These are phyloP conservation scores for Papiliotrema nemorosa DNA, from an alignment of 1,284 basidiomycete species.

Conservation along the genomic window DNA sequence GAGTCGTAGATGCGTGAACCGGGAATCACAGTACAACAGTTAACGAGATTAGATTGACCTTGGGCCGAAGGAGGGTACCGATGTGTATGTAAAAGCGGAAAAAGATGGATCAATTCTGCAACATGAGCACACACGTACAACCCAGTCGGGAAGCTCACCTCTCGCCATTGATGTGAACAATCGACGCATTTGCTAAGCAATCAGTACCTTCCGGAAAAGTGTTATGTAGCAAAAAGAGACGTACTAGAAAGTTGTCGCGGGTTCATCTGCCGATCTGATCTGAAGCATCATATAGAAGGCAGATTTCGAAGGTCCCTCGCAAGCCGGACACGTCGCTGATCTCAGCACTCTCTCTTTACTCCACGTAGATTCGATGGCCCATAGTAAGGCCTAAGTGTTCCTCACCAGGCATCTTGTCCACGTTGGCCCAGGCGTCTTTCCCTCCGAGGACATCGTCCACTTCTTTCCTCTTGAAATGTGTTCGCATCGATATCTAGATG, in stretches of 20 bases:
- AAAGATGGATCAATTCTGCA: no score
- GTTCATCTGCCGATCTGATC: slow-evolving; percentile 93
- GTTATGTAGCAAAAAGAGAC: slow-evolving; percentile 9
- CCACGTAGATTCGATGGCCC: no score
- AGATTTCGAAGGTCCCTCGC: slow-evolving; percentile 64
- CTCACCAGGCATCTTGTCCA: slow-evolving; percentile 78
- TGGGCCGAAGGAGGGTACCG: no score
- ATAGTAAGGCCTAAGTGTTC: no score
- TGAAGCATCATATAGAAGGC: slow-evolving; percentile 97
- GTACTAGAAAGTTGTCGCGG: slow-evolving; percentile 89
- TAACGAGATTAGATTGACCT: no score
- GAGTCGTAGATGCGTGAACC: no score
- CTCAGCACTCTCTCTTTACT: not conserved
- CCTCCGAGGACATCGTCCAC: slow-evolving; percentile 93
- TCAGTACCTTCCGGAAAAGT: not conserved
- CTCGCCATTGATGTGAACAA: slow-evolving; percentile 49
- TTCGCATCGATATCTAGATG: slow-evolving; percentile 78
- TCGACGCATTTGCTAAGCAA: slow-evolving; percentile 43
- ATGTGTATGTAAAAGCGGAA: no score
- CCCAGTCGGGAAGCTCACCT: no score
- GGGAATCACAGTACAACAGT: no score
- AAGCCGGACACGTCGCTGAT: slow-evolving; percentile 80
- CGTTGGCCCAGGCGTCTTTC: slow-evolving; percentile 91
- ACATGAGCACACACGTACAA: no score
- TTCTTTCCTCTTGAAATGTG: slow-evolving; percentile 74